These are phyloP conservation scores for Baudoinia panamericana DNA, from an alignment of 495 filamentous ascomycete genomes.

Conservation along the genomic window DNA sequence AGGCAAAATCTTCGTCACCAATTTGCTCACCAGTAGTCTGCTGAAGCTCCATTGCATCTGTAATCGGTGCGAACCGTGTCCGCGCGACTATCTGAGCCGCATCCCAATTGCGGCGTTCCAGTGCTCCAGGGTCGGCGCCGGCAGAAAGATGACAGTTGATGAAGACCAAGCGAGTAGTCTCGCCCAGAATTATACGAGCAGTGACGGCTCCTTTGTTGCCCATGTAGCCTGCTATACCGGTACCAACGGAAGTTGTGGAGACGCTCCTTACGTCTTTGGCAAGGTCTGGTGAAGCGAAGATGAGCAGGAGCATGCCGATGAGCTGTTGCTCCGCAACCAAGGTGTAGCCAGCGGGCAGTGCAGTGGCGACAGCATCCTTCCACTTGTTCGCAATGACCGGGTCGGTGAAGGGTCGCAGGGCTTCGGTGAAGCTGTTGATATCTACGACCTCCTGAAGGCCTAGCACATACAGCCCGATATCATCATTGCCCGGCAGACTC, in stretches of 20 bases:
- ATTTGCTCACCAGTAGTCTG: conserved; percentile 50
- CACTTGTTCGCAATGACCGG: conserved; percentile 55
- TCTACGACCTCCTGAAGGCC: conserved; percentile 89
- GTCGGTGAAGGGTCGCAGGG: conserved; percentile 60
- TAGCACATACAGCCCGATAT: conserved; percentile 78
- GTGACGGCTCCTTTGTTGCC: conserved; percentile 90
- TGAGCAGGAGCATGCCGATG: conserved; percentile 68
- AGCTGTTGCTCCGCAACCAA: conserved; percentile 71
- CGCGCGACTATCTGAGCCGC: conserved; percentile 59
- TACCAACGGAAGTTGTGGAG: conserved; percentile 66
- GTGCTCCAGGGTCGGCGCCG: conserved; percentile 58
- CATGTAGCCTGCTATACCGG: conserved; percentile 79
- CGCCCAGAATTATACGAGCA: conserved; percentile 72
- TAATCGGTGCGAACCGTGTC: conserved; percentile 60
- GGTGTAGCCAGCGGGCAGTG: conserved; percentile 63
- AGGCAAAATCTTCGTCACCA: conserved; percentile 80
- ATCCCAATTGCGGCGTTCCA: conserved; percentile 87
- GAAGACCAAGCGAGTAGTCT: conserved; percentile 78
- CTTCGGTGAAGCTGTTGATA: conserved; percentile 53
- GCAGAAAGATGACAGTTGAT: conserved; percentile 84
- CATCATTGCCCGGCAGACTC: conserved; percentile 36
- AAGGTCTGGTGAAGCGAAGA: conserved; percentile 70
- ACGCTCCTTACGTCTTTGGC: conserved; percentile 59
- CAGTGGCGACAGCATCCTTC: conserved; percentile 57
- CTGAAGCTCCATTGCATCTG: conserved; percentile 38